Conservation (phyloP, 2,329 filamentous ascomycete species). For the Neofusicoccum umdonicola region DNA sequence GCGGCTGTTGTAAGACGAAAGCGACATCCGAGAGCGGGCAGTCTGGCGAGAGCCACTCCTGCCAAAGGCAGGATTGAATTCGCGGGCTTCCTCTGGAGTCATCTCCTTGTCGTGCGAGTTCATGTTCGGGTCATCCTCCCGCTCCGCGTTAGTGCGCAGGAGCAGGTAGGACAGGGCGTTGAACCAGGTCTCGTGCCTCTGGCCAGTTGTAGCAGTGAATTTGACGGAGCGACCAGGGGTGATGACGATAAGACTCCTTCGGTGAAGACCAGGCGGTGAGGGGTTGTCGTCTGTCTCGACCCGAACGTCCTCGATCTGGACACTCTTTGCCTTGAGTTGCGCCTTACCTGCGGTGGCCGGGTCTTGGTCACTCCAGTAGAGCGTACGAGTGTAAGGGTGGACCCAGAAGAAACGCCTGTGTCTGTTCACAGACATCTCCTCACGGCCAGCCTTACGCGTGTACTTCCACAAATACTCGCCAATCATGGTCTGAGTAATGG, state of each 20-base stretch:
- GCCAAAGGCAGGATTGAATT: conserved; percentile 71
- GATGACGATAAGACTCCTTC: conserved; percentile 87
- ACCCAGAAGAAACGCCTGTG: conserved; percentile 99
- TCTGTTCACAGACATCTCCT: conserved; percentile 81
- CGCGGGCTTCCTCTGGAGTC: conserved; percentile 60
- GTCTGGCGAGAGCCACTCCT: conserved; percentile 54
- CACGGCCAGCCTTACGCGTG: conserved; percentile 88
- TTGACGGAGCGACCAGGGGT: conserved; percentile 87
- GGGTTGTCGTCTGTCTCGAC: conserved; percentile 94
- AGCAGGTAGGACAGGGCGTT: conserved; percentile 93
- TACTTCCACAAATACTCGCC: conserved; percentile 99
- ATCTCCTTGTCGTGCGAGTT: conserved; percentile 54
- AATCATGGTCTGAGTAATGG: conserved; percentile 99
- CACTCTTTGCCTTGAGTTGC: conserved; percentile 81
- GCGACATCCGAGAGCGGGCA: conserved; percentile 56
- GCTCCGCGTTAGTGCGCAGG: conserved; percentile 62
- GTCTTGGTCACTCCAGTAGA: conserved; percentile 95
- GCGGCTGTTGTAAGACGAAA: conserved; percentile 77
- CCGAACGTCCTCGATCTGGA: conserved; percentile 87
- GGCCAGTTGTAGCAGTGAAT: conserved; percentile 90
- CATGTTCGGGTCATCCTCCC: conserved; percentile 54
- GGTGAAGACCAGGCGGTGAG: conserved; percentile 88
- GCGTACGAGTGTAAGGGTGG: conserved; percentile 90
- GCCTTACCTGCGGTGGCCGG: conserved; percentile 74
- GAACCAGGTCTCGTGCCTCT: conserved; percentile 97